Evolutionary conservation across 805 yeast genomes (phyloP), one percentile per base, ranked within the genome.

Genomic region (Lachancea lanzarotensis): DNA sequence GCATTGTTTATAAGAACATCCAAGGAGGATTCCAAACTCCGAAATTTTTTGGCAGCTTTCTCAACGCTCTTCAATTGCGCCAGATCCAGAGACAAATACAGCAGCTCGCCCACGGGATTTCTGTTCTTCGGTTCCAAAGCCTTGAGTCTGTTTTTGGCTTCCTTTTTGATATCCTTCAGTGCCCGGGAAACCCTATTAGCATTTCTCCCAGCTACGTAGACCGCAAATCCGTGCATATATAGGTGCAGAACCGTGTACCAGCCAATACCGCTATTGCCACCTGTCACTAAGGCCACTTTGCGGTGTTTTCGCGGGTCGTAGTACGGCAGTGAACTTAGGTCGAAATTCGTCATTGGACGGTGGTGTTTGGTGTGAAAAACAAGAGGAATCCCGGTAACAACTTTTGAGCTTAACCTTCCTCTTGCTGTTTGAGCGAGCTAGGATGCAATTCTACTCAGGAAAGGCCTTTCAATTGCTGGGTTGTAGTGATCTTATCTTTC

Each of bases 251-350:
- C 86, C 0, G 90, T 81, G 59, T 72, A 83, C 70, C 76, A 86
- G 10, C 96, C 95, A 16, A 84, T 76, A 0, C 95, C 95, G 45
- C 83, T 75, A 54, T 81, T 84, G 5, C 93, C 95, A 1, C 95
- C 95, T 0, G 93, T 82, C 26, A 87, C 78, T 6, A 87, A 66
- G 2, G 86, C 89, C 3, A 84, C 80, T 45, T 79, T 72, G 36
- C 85, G 70, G 22, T 74, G 77, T 2, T 50, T 49, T 1, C 52
- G 49, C 0, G 89, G 89, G 52, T 84, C 69, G 52, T 69, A 64
- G 61, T 80, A 84, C 0, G 93, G 90, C 25, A 81, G 63, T 1
- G 65, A 49, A 38, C 73, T 73, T 6, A 83, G 80, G 51, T 73
- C 63, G 51, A 68, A 59, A 29, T 48, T 30, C n/a, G 40, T n/a